phyloP scores from a whole-genome alignment of 306 rosid genomes.

The Macrotyloma uniflorum region DNA sequence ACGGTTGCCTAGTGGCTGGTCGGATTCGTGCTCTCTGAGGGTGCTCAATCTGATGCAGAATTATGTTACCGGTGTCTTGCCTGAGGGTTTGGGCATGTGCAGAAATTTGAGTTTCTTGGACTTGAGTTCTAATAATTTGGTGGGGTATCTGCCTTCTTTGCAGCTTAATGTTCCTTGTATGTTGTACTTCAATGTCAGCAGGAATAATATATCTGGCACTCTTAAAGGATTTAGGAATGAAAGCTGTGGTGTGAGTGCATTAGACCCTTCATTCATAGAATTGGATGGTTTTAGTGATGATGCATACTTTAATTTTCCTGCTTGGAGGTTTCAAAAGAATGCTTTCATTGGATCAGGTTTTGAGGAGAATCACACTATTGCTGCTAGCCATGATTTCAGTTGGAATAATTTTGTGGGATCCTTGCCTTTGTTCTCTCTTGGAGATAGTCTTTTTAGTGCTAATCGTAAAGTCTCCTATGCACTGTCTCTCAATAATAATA shows the following conservation, averaged over 20 bases:
- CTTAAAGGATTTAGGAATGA: slow-evolving; percentile 46
- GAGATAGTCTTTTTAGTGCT: slow-evolving; percentile 30
- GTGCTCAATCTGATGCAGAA: slow-evolving; percentile 69
- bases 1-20: slow-evolving; percentile 56
- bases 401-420: slow-evolving; percentile 51
- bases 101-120: slow-evolving; percentile 61
- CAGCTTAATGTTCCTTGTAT: slow-evolving; percentile 63
- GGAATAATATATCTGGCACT: slow-evolving; percentile 61
- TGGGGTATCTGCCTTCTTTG: slow-evolving; percentile 47
- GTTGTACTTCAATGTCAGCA: slow-evolving; percentile 63
- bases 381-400: slow-evolving; percentile 55
- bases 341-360: slow-evolving; percentile 32
- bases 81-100: slow-evolving; percentile 55
- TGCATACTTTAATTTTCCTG: slow-evolving; percentile 40
- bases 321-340: slow-evolving; percentile 43
- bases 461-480: slow-evolving; percentile 44
- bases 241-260: slow-evolving; percentile 32
- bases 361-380: slow-evolving; percentile 27
- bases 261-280: slow-evolving; percentile 32
- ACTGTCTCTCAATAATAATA: slow-evolving; percentile 57
- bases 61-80: slow-evolving; percentile 53
- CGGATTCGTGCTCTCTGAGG: slow-evolving; percentile 53
- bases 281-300: slow-evolving; percentile 30
- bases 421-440: slow-evolving; percentile 50
- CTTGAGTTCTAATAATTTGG: slow-evolving; percentile 64